Evolutionary conservation across 2,329 filamentous ascomycete species (phyloP).

Genomic region (Colletotrichum musae): DNA sequence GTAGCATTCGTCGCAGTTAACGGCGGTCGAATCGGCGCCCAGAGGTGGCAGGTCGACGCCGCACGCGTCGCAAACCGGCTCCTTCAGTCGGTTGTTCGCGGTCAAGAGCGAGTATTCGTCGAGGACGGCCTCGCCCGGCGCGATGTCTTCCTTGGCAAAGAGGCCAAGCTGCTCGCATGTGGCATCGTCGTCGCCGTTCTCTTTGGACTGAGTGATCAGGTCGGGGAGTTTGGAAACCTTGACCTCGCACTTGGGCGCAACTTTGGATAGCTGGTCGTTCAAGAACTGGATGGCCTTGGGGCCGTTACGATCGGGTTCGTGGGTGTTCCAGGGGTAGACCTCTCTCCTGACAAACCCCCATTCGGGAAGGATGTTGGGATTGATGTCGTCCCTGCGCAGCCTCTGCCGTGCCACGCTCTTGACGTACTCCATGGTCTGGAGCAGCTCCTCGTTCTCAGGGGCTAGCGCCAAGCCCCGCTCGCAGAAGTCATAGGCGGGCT

Average conservation of each 20-base stretch:
- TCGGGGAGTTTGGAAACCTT: constrained; percentile 82
- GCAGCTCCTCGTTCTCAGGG: constrained; percentile 69
- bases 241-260: constrained; percentile 88
- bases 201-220: constrained; percentile 70
- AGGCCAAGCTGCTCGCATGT: constrained; percentile 87
- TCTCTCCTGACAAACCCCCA: constrained; percentile 78
- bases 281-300: constrained; percentile 78
- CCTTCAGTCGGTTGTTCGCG: constrained; percentile 89
- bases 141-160: constrained; percentile 87
- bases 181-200: constrained; percentile 62
- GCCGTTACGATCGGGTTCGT: constrained; percentile 80
- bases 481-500: constrained; percentile 77
- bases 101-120: constrained; percentile 89
- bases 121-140: constrained; percentile 82
- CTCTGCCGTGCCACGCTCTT: constrained; percentile 65
- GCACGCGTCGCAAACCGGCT: constrained; percentile 91
- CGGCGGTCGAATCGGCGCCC: constrained; percentile 60
- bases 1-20: constrained; percentile 72
- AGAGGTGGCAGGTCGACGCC: constrained; percentile 79
- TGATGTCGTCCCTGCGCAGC: constrained; percentile 61
- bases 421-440: constrained; percentile 68
- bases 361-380: constrained; percentile 74
- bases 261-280: constrained; percentile 76
- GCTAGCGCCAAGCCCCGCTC: constrained; percentile 70
- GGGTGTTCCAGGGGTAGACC: constrained; percentile 78